Conservation (phyloP, 345 rosid species). For the Euphorbia lathyris region DNA sequence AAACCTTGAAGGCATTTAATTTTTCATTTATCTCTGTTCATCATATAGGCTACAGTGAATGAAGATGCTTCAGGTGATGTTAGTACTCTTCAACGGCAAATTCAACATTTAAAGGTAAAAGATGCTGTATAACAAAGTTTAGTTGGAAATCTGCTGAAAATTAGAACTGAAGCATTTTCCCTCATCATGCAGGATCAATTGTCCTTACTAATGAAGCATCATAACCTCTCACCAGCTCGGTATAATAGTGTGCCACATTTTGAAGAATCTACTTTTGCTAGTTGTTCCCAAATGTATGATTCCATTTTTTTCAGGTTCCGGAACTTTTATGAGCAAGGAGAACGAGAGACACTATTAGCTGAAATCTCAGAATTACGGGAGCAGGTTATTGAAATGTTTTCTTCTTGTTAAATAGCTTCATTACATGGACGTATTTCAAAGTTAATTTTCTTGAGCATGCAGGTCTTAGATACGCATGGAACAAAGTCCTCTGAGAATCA, state of each 20-base stretch:
- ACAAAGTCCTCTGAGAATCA: conserved; percentile 42
- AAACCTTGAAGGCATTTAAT: conserved; percentile 13
- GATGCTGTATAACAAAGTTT: conserved; percentile 2
- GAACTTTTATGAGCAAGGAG: conserved; percentile 60
- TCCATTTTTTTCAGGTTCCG: conserved; percentile 54
- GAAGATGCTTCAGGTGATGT: conserved; percentile 96
- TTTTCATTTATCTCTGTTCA: conserved; percentile 19
- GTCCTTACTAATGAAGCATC: conserved; percentile 56
- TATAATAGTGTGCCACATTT: conserved; percentile 29
- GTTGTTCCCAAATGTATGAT: conserved; percentile 27
- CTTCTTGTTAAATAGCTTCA: conserved; percentile 4
- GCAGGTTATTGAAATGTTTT: conserved; percentile 49
- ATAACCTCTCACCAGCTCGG: conserved; percentile 36
- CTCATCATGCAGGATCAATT: conserved; percentile 58
- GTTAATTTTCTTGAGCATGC: conserved; percentile 21
- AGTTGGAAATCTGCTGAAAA: conserved; percentile 3
- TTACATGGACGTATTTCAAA: not conserved
- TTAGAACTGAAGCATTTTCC: conserved; percentile 21
- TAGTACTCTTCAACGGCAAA: conserved; percentile 72
- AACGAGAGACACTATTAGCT: conserved; percentile 55
- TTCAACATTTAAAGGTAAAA: conserved; percentile 70
- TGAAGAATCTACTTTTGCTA: conserved; percentile 35
- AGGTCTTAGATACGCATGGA: conserved; percentile 53
- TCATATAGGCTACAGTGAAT: conserved; percentile 76
- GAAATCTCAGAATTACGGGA: conserved; percentile 69